These are phyloP conservation scores for Fraxinus quadrangulata DNA, from an alignment of 257 asterid species.

Conservation along the genomic window DNA sequence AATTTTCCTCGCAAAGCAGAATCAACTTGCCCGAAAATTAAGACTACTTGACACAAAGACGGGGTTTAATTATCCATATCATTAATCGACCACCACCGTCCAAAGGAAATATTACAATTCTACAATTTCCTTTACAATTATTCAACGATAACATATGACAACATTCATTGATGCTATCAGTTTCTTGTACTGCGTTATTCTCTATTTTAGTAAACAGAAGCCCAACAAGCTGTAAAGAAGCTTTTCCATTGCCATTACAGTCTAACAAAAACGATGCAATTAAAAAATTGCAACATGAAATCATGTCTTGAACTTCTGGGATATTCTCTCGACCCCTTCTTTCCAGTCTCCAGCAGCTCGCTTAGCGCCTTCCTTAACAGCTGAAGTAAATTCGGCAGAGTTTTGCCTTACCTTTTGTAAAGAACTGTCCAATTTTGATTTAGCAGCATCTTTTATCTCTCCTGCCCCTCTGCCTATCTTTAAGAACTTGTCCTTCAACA, in stretches of 20 bases:
- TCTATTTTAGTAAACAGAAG: slow-evolving; percentile 15
- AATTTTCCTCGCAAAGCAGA: background rate
- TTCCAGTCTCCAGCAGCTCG: slow-evolving; percentile 83
- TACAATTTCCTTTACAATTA: slow-evolving; percentile 22
- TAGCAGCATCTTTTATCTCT: slow-evolving; percentile 52
- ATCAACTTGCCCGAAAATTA: background rate
- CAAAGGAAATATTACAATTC: slow-evolving; percentile 4
- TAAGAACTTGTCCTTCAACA: slow-evolving; percentile 45
- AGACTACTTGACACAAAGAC: background rate
- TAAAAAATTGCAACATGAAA: background rate
- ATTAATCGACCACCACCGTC: slow-evolving; percentile 9
- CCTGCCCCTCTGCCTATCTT: slow-evolving; percentile 36
- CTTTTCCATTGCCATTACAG: background rate
- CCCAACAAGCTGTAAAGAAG: background rate
- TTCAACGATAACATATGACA: background rate
- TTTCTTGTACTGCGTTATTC: slow-evolving; percentile 3
- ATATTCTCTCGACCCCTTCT: slow-evolving; percentile 79
- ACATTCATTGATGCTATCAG: slow-evolving; percentile 13
- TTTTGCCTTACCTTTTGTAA: slow-evolving; percentile 47
- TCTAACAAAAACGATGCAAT: background rate
- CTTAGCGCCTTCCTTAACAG: slow-evolving; percentile 61
- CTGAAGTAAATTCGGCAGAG: slow-evolving; percentile 44
- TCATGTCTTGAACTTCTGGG: slow-evolving; percentile 90
- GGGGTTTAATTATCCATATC: slow-evolving; percentile 5
- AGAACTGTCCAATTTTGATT: slow-evolving; percentile 45